Evolutionary conservation across 2,329 filamentous ascomycete species (phyloP).

Genomic region (Erysiphe neolycopersici): DNA sequence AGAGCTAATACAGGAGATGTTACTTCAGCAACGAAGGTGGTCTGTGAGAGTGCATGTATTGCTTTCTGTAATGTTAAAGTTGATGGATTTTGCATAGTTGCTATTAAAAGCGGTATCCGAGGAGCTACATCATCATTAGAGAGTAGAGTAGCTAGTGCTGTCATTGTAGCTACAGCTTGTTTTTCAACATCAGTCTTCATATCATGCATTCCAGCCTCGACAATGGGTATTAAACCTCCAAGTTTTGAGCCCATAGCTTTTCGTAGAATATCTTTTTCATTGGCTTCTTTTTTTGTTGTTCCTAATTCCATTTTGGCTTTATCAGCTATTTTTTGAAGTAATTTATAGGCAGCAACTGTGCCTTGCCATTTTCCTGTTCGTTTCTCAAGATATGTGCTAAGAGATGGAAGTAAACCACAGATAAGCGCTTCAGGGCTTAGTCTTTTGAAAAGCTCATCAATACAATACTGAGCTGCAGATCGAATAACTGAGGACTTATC

Average conservation of each 20-base stretch:
- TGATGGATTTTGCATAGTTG: conserved; percentile 86
- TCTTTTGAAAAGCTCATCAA: conserved; percentile 64
- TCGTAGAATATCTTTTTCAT: conserved; percentile 67
- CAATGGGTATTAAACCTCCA: conserved; percentile 66
- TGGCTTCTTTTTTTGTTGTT: conserved; percentile 52
- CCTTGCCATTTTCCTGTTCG: conserved; percentile 93
- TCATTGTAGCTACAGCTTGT: conserved; percentile 82
- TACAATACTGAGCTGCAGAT: conserved; percentile 78
- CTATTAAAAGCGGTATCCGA: conserved; percentile 71
- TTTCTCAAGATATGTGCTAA: conserved; percentile 53
- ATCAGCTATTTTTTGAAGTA: conserved; percentile 82
- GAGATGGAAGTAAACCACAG: conserved; percentile 50
- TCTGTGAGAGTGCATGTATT: conserved; percentile 87
- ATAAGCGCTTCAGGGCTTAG: conserved; percentile 64
- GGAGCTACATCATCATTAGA: conserved; percentile 94
- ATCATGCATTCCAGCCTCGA: conserved; percentile 88
- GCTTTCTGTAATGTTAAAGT: conserved; percentile 75
- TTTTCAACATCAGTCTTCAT: conserved; percentile 73
- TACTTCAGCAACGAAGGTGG: conserved; percentile 92
- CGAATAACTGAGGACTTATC: conserved; percentile 78
- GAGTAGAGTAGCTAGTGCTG: conserved; percentile 60
- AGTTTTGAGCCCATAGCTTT: conserved; percentile 76
- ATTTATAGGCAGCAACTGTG: conserved; percentile 57
- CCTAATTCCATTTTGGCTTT: conserved; percentile 73
- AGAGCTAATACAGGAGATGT: conserved; percentile 87